Conservation (phyloP, 495 filamentous ascomycete species). For the Tuber umbilicatum region DNA sequence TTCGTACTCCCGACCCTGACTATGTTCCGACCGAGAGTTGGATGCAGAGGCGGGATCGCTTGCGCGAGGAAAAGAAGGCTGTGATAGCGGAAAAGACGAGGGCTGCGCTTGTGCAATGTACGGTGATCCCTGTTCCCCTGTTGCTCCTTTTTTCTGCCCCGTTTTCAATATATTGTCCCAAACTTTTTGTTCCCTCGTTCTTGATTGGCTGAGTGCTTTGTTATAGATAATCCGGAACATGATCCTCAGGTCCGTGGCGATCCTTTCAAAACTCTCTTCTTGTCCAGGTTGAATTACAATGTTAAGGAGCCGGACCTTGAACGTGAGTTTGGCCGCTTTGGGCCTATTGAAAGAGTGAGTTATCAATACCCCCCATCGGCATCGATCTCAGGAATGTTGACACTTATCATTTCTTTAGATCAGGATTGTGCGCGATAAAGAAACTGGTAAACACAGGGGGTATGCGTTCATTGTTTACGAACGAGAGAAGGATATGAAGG, state of each 20-base stretch:
- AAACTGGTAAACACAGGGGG: slow-evolving; percentile 78
- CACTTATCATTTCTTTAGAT: slow-evolving; percentile 56
- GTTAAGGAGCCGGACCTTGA: slow-evolving; percentile 83
- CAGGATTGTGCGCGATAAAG: slow-evolving; percentile 69
- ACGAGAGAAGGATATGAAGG: slow-evolving; percentile 98
- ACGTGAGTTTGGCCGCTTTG: slow-evolving; percentile 88
- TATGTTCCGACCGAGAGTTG: slow-evolving; percentile 85
- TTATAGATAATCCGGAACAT: slow-evolving; percentile 60
- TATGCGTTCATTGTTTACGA: slow-evolving; percentile 98
- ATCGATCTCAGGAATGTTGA: slow-evolving; percentile 12
- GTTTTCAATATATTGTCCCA: background rate
- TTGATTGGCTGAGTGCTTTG: slow-evolving; percentile 11
- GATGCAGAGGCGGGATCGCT: slow-evolving; percentile 74
- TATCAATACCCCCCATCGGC: slow-evolving; percentile 3
- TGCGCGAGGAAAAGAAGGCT: slow-evolving; percentile 70
- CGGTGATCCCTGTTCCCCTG: slow-evolving; percentile 41
- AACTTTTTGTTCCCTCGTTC: slow-evolving; percentile 21
- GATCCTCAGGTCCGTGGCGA: slow-evolving; percentile 85
- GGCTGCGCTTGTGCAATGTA: slow-evolving; percentile 66
- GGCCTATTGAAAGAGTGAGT: slow-evolving; percentile 80
- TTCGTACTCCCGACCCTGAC: slow-evolving; percentile 62
- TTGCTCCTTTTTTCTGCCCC: background rate
- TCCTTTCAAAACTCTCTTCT: slow-evolving; percentile 89
- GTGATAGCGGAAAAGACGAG: slow-evolving; percentile 55
- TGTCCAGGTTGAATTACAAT: slow-evolving; percentile 82